Base-by-base conservation (phyloP, 306 rosid species). In the Cicer judaicum region DNA sequence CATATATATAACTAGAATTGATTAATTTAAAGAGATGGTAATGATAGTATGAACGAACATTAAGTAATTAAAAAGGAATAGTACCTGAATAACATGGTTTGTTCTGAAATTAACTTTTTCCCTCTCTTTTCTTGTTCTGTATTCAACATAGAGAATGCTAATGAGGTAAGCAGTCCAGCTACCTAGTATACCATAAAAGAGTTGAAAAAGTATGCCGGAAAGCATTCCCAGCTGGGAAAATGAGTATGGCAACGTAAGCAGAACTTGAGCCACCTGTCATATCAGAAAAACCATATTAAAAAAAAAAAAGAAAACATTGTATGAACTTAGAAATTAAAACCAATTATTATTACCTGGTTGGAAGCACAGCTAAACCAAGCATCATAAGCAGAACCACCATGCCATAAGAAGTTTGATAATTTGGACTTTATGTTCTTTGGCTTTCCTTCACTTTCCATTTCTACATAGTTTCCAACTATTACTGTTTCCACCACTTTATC, bases 291-390 rank as follows among this genome's bases (percentile, higher is more conserved):
- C 38, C 7, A 29, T 8, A 34, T 10, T 21, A 21, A 21, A 21
- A 21, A 2, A 4, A 59, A 24, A 5, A 10, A 57, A 2, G 4
- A 55, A 5, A 18, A 24, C 3, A 3, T 19, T 19, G 10, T 18
- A 36, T 29, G 36, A 5, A 29, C 5, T 29, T 3, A 29, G 13
- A 8, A 21, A 55, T 24, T 0, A 29, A 34, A 44, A 73, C 29
- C 10, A 42, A 42, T 0, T 0, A 15, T 29, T 29, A 29, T 29
- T 29, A 91, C 99, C 96, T 94, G 99, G 83, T 94, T 94, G 56
- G 99, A 94, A 67, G 99, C 96, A 70, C 99, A 94, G 82, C 97
- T 94, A 72, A 94, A 94, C 99, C 99, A 94, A 54, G 99, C 99
- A 80, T 94, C 99, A 81, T 94, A 94, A 62, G 74, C 92, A 36